Evolutionary conservation across 768 basidiomycete species (phyloP), one percentile per base, ranked within the genome.

Genomic region (Russula olivacea): DNA sequence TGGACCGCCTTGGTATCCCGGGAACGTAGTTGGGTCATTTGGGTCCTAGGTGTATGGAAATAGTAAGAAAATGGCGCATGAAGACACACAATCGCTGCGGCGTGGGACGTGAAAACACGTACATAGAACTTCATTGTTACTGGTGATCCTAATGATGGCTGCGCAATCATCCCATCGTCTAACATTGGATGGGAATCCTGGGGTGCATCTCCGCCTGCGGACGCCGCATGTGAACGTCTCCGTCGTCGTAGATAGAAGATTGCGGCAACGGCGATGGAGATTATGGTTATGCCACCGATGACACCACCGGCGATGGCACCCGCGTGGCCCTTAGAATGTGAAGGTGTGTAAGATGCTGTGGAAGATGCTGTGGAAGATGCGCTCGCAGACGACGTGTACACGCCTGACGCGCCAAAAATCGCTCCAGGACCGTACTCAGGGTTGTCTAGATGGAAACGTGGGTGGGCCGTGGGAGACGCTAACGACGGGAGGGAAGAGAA

Each of bases 401-500:
- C 23, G n/a, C 15, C 15, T 8, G 55, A 23, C 1, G 41, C 0
- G 9, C 15, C 19, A 11, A 63, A 23, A 2, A 43, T 1, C 4
- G 21, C 12, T 3, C 62, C 58, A 28, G 62, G 52, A 34, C 4
- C 25, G 5, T 43, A 2, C 47, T 63, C 62, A 1, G 62, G 58
- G 12, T 1, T 1, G 12, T 57, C 58, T 63, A 21, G n/a, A 19
- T 14, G 15, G 15, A 19, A n/a, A 23, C 5, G 4, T 4, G 7
- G 12, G 14, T 0, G 34, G n/a, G n/a, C n/a, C n/a, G n/a, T n/a
- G n/a, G 12, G 11, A 58, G 19, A 28, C 21, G 2, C 9, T 43
- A 43, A n/a, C 41, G 14, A 30, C 10, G 4, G 4, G n/a, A 28
- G 11, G 34, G 28, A 15, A 6, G 8, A 25, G n/a, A 3, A 7